A percentile compares a stretch with the other conserved stretches of the same genome.
Conservation (phyloP, 225 moss, liverwort and hornwort genomes). For the Marchantia polymorpha region DNA sequence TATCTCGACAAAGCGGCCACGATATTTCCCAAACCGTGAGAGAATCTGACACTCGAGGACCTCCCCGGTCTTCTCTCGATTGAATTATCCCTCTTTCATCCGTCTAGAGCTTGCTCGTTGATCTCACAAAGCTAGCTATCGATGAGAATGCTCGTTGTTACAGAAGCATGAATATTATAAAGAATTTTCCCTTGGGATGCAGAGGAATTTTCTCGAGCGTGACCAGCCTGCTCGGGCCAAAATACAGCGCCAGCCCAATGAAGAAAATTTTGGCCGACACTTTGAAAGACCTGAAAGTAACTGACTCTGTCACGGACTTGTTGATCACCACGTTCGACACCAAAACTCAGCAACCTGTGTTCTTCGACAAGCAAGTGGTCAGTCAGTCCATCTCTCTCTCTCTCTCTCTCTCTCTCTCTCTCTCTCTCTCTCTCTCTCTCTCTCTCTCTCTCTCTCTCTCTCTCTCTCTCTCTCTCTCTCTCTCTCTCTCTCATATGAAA, state of each 20-base stretch:
- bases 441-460: too few relatives aligned
- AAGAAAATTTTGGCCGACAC: background rate
- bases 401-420: background rate
- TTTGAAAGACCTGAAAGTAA: constrained; percentile 14
- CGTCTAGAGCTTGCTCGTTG: background rate
- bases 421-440: background rate
- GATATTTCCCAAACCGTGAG: constrained; percentile 21
- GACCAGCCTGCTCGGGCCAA: background rate
- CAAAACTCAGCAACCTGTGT: constrained; percentile 21
- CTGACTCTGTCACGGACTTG: constrained; percentile 14
- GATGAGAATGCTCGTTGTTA: background rate
- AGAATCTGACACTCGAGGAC: background rate
- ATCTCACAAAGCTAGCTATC: too few relatives aligned
- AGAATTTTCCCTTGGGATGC: background rate
- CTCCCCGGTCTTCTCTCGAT: too few relatives aligned
- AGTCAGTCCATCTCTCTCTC: background rate
- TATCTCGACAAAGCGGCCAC: constrained; percentile 9
- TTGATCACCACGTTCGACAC: constrained; percentile 21
- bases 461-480: too few relatives aligned
- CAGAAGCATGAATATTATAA: too few relatives aligned
- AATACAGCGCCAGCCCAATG: background rate
- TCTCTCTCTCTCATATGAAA: background rate
- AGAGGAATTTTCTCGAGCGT: background rate
- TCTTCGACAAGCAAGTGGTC: constrained; percentile 19
- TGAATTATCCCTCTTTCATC: too few relatives aligned